phyloP scores from a whole-genome alignment of 108 stramenopile species.

The Poteriospumella lacustris region DNA sequence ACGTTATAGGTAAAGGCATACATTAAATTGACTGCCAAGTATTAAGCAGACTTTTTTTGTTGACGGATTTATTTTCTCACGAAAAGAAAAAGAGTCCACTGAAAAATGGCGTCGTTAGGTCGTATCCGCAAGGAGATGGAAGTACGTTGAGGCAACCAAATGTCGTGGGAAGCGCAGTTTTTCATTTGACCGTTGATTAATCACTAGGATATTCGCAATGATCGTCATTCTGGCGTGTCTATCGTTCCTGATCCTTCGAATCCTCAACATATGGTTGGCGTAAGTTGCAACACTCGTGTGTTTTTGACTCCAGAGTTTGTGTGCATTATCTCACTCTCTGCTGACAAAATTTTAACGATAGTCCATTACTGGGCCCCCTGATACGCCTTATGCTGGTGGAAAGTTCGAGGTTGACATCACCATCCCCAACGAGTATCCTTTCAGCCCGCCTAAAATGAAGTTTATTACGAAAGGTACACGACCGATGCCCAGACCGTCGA shows the following conservation, averaged over 20 bases:
- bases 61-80: too few relatives aligned
- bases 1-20: too few relatives aligned
- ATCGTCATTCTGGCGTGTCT: neutral
- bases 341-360: neutral
- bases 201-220: neutral
- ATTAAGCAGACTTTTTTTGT: too few relatives aligned
- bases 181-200: neutral
- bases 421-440: slow-evolving; percentile 70
- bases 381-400: slow-evolving; percentile 62
- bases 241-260: neutral
- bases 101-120: neutral
- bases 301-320: neutral
- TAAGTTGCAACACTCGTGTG: neutral
- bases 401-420: slow-evolving; percentile 76
- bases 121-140: neutral
- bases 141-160: neutral
- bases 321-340: neutral
- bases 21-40: too few relatives aligned
- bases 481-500: neutral
- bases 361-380: neutral
- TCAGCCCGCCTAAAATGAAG: slow-evolving; percentile 44
- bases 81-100: neutral
- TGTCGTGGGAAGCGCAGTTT: neutral
- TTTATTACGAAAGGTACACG: slow-evolving; percentile 67
- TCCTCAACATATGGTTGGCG: neutral